Percentiles rank a stretch among this genome's conserved stretches.
Conservation (phyloP, 371 early-diverging fungal genomes). For the Rozella allomycis region DNA sequence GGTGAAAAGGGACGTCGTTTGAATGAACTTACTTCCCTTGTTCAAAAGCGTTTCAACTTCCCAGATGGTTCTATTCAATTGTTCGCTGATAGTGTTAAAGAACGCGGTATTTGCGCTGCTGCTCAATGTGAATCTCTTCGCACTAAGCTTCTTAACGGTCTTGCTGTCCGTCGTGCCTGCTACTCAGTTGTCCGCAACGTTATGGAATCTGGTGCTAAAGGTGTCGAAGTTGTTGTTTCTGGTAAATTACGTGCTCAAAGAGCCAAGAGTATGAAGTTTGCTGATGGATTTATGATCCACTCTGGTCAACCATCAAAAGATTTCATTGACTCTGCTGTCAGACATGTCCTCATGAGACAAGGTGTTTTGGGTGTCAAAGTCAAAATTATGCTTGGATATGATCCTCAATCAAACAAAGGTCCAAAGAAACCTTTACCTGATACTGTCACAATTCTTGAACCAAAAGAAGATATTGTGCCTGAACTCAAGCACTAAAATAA, state of each 20-base stretch:
- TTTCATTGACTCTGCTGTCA: constrained; percentile 90
- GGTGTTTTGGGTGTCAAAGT: constrained; percentile 99
- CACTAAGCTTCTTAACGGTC: constrained; percentile 88
- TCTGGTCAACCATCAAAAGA: constrained; percentile 96
- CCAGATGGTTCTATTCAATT: constrained; percentile 92
- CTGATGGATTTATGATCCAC: constrained; percentile 86
- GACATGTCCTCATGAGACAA: constrained; percentile 97
- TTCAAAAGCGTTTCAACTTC: constrained; percentile 97
- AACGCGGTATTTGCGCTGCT: constrained; percentile 96
- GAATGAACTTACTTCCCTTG: constrained; percentile 90
- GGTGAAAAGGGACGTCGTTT: constrained; percentile 97
- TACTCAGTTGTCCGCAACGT: constrained; percentile 96
- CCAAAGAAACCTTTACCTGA: constrained; percentile 94
- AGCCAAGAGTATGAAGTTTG: constrained; percentile 99
- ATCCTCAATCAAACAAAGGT: constrained; percentile 87
- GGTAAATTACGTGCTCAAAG: constrained; percentile 99
- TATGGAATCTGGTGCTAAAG: constrained; percentile 99
- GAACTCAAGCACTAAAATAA: too few relatives aligned
- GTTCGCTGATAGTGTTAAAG: constrained; percentile 93
- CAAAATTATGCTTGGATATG: constrained; percentile 96
- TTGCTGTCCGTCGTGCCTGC: constrained; percentile 92
- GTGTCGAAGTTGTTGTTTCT: constrained; percentile 96
- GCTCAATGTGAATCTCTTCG: constrained; percentile 97
- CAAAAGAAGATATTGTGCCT: constrained; percentile 11
- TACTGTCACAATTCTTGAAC: constrained; percentile 79